A percentile compares a stretch with the other conserved stretches of the same genome.
Conservation (phyloP, 805 yeast species). For the Saccharomycopsis sp. region DNA sequence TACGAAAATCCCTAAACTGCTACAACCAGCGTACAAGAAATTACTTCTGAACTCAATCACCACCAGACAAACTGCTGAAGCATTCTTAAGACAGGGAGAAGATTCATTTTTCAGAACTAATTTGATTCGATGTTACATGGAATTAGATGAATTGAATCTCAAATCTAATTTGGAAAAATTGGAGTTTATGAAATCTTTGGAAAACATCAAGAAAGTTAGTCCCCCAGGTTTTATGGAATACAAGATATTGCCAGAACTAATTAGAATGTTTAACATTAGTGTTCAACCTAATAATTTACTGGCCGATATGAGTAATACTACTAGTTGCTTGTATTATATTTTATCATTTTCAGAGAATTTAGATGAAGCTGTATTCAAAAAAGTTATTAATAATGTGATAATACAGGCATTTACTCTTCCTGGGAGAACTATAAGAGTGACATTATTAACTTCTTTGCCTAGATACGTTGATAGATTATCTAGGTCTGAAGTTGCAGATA, state of each 20-base stretch:
- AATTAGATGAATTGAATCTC: slow-evolving; percentile 49
- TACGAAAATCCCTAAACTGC: slow-evolving; percentile 31
- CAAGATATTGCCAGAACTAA: slow-evolving; percentile 66
- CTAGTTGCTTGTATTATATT: slow-evolving; percentile 26
- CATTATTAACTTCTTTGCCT: slow-evolving; percentile 60
- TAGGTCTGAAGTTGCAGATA: slow-evolving; percentile 57
- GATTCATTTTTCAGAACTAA: slow-evolving; percentile 34
- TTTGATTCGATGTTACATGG: slow-evolving; percentile 45
- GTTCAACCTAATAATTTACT: slow-evolving; percentile 13
- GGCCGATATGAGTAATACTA: slow-evolving; percentile 25
- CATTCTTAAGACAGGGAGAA: slow-evolving; percentile 30
- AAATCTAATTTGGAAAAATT: slow-evolving; percentile 49
- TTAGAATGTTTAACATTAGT: slow-evolving; percentile 33
- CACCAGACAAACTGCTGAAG: slow-evolving; percentile 27
- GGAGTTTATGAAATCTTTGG: slow-evolving; percentile 34
- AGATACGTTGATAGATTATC: slow-evolving; percentile 43
- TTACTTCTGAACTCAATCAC: slow-evolving; percentile 34
- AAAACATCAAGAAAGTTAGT: slow-evolving; percentile 29
- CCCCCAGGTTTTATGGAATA: slow-evolving; percentile 52
- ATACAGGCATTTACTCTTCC: slow-evolving; percentile 53
- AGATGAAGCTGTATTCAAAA: slow-evolving; percentile 33
- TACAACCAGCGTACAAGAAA: slow-evolving; percentile 34
- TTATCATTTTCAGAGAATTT: slow-evolving; percentile 28
- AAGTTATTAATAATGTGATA: slow-evolving; percentile 52
- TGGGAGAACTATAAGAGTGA: slow-evolving; percentile 72